A percentile compares a stretch with the other conserved stretches of the same genome.
Evolutionary conservation across 2,329 filamentous ascomycete species (phyloP).

Genomic region (Shiraia bambusicola): DNA sequence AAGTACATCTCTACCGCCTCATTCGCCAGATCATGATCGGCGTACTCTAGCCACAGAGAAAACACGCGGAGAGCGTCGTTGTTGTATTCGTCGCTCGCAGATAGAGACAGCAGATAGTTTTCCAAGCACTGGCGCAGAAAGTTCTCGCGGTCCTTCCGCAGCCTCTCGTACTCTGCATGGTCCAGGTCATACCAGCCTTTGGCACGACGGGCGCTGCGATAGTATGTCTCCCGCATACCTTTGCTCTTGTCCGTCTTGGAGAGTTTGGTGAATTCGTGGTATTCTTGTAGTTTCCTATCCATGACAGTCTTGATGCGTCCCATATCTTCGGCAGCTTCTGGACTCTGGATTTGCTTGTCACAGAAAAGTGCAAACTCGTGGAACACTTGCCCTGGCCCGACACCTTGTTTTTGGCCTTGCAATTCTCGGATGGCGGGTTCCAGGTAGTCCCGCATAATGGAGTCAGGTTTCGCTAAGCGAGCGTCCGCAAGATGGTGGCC

Average conservation of each 20-base stretch:
- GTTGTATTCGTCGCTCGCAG: conserved; percentile 83
- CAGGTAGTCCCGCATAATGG: conserved; percentile 84
- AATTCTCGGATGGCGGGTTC: conserved; percentile 81
- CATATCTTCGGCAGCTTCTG: conserved; percentile 81
- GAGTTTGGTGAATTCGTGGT: conserved; percentile 68
- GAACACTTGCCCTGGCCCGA: conserved; percentile 82
- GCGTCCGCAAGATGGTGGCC: conserved; percentile 88
- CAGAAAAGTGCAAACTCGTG: conserved; percentile 96
- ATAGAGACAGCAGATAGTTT: conserved; percentile 85
- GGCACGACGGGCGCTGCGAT: conserved; percentile 66
- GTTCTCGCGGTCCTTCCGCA: conserved; percentile 73
- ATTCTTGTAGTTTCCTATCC: conserved; percentile 78
- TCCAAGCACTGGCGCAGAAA: conserved; percentile 88
- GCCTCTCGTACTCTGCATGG: conserved; percentile 77
- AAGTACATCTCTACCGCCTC: conserved; percentile 72
- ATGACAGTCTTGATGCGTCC: conserved; percentile 76
- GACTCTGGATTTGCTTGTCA: conserved; percentile 87
- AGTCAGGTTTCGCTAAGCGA: conserved; percentile 84
- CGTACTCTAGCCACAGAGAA: conserved; percentile 88
- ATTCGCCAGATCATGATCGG: conserved; percentile 74
- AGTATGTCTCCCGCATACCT: conserved; percentile 53
- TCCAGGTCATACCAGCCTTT: conserved; percentile 89
- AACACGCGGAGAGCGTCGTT: conserved; percentile 90
- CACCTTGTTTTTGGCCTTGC: conserved; percentile 64
- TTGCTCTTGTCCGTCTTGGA: conserved; percentile 51